Evolutionary conservation across 441 rosid genomes (phyloP).

Genomic region (Francoa sonchifolia): DNA sequence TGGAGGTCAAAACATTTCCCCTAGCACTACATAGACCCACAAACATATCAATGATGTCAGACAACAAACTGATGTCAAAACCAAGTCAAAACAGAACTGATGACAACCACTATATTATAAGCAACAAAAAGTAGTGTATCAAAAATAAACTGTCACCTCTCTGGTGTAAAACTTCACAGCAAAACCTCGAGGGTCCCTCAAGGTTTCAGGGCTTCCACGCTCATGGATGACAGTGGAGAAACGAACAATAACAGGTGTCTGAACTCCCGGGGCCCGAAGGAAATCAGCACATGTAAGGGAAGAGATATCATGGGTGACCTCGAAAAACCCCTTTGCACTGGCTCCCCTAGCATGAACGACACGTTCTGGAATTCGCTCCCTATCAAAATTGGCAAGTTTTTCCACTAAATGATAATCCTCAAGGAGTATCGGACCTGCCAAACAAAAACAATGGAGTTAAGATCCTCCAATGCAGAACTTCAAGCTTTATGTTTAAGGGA

Average conservation of each 20-base stretch:
- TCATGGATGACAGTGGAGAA: constrained; percentile 87
- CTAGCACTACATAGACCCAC: too few species aligned
- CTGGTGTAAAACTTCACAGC: constrained; percentile 95
- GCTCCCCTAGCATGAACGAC: constrained; percentile 98
- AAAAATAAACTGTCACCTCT: too few species aligned
- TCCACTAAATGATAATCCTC: constrained; percentile 94
- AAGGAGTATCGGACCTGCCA: constrained; percentile 71
- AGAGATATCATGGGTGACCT: constrained; percentile 54
- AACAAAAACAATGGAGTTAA: not conserved
- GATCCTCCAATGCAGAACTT: not conserved
- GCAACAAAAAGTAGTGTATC: too few species aligned
- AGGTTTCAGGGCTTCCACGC: constrained; percentile 91
- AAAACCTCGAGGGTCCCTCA: constrained; percentile 92
- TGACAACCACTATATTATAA: not conserved
- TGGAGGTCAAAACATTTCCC: not conserved
- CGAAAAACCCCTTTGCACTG: constrained; percentile 61
- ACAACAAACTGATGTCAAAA: too few species aligned
- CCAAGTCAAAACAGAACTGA: too few species aligned
- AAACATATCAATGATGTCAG: too few species aligned
- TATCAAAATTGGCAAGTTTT: constrained; percentile 83
- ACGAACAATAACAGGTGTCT: constrained; percentile 82
- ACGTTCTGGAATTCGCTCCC: constrained; percentile 91
- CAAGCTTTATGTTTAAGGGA: not conserved
- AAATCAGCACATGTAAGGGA: constrained; percentile 82
- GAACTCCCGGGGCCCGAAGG: constrained; percentile 86